Evolutionary conservation across 371 early-diverging fungal genomes (phyloP).

Genomic region (Rhizopus arrhizus): DNA sequence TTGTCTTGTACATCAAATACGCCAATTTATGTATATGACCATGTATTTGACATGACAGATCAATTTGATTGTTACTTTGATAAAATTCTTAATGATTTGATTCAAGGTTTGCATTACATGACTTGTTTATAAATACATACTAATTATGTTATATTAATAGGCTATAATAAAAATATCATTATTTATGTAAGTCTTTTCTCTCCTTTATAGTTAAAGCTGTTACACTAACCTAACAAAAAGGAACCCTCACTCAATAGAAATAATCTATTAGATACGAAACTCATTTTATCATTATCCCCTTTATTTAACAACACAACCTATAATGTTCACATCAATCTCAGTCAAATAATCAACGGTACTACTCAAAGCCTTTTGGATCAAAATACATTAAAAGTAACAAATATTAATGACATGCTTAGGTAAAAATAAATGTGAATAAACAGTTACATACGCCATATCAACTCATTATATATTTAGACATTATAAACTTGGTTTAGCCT

Average conservation of each 20-base stretch:
- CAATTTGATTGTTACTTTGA: constrained; percentile 6
- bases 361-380: neutral
- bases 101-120: constrained; percentile 6
- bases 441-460: neutral
- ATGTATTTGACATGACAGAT: constrained; percentile 13
- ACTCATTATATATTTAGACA: neutral
- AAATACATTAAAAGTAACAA: neutral
- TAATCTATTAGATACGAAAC: constrained; percentile 4
- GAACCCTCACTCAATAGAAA: constrained; percentile 7
- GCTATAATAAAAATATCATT: constrained; percentile 10
- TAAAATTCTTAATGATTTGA: constrained; percentile 5
- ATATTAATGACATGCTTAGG: constrained; percentile 2
- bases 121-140: neutral
- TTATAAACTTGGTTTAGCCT: neutral
- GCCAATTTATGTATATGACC: constrained; percentile 10
- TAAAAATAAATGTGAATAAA: neutral
- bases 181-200: constrained; percentile 15
- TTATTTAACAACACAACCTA: neutral
- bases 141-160: constrained; percentile 7
- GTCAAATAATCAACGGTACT: neutral
- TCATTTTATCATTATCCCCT: neutral
- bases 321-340: constrained; percentile 8
- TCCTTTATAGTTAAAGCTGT: neutral
- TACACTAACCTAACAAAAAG: constrained; percentile 6
- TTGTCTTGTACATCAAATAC: constrained; percentile 9